Conservation (phyloP, 106 monocot genomes). For the Xerophyta viscosa region DNA sequence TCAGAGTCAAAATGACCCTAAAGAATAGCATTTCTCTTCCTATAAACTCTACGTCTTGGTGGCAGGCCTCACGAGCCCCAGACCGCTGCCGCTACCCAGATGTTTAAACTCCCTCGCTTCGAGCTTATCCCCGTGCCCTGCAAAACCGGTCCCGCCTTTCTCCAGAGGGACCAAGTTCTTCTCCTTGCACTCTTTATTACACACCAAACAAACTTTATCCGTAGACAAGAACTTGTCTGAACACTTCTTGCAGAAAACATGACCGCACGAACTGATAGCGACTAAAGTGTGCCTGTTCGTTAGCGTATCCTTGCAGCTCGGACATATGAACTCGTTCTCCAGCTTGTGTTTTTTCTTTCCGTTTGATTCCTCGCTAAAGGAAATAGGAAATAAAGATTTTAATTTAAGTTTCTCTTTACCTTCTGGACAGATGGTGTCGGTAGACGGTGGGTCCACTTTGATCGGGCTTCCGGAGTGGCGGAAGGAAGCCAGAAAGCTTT, state of each 20-base stretch:
- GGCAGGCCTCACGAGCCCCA: slow-evolving; percentile 83
- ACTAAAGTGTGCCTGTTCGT: slow-evolving; percentile 81
- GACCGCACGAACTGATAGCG: slow-evolving; percentile 73
- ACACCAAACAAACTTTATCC: slow-evolving; percentile 73
- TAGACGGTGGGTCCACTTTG: slow-evolving; percentile 64
- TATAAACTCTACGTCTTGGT: slow-evolving; percentile 48
- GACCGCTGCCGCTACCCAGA: slow-evolving; percentile 76
- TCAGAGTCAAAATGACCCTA: too few relatives aligned
- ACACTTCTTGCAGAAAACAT: slow-evolving; percentile 96
- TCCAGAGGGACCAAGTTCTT: slow-evolving; percentile 56
- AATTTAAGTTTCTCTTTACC: slow-evolving; percentile 92
- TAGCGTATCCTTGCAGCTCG: slow-evolving; percentile 81
- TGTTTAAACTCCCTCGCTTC: slow-evolving; percentile 91
- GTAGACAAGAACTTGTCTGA: slow-evolving; percentile 54
- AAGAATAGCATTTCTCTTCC: too few relatives aligned
- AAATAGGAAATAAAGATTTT: slow-evolving; percentile 70
- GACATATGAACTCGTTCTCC: slow-evolving; percentile 64
- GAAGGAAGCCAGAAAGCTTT: slow-evolving; percentile 99
- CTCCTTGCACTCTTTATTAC: slow-evolving; percentile 71
- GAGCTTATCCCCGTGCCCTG: slow-evolving; percentile 71
- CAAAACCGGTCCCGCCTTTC: slow-evolving; percentile 92
- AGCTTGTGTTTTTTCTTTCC: slow-evolving; percentile 21
- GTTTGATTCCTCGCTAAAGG: slow-evolving; percentile 46
- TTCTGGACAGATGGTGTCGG: slow-evolving; percentile 71
- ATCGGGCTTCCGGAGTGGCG: slow-evolving; percentile 81